A percentile compares a stretch with the other conserved stretches of the same genome.
Conservation (phyloP, 805 yeast species). For the Candida anglica region DNA sequence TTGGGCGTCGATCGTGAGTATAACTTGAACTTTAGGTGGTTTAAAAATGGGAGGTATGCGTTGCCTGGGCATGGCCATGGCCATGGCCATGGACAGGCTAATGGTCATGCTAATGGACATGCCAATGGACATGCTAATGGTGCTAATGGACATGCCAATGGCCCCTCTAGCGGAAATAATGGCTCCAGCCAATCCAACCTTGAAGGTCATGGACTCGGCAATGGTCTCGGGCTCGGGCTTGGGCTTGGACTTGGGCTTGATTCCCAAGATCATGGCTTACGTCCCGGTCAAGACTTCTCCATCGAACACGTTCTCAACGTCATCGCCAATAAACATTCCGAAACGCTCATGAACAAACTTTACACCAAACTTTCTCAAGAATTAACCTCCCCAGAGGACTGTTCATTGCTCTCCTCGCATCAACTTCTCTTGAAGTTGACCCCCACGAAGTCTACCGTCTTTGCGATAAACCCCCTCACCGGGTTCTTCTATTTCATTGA, state of each 20-base stretch:
- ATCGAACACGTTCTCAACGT: conserved; percentile 31
- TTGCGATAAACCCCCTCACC: conserved; percentile 37
- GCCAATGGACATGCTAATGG: conserved; percentile 3
- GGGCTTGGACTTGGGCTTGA: background rate
- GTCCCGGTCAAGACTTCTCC: conserved; percentile 21
- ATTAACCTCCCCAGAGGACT: conserved; percentile 5
- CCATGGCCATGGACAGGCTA: background rate
- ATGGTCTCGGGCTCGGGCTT: background rate
- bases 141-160: conserved; percentile 3
- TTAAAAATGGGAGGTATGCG: conserved; percentile 51
- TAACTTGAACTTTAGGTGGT: conserved; percentile 58
- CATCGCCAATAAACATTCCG: conserved; percentile 38
- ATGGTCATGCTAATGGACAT: too few relatives aligned
- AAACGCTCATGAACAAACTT: conserved; percentile 23
- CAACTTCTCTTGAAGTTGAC: conserved; percentile 31
- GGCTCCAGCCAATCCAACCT: conserved; percentile 1
- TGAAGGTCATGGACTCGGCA: background rate
- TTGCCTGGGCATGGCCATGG: too few relatives aligned
- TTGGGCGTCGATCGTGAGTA: conserved; percentile 51
- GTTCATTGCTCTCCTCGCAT: conserved; percentile 22
- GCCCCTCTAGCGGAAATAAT: too few relatives aligned
- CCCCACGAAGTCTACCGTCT: conserved; percentile 25
- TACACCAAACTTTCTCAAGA: conserved; percentile 10
- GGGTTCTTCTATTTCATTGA: conserved; percentile 38
- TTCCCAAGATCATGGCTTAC: background rate